Evolutionary conservation across 2,329 filamentous ascomycete genomes (phyloP).

Genomic region (Exophiala sp.): DNA sequence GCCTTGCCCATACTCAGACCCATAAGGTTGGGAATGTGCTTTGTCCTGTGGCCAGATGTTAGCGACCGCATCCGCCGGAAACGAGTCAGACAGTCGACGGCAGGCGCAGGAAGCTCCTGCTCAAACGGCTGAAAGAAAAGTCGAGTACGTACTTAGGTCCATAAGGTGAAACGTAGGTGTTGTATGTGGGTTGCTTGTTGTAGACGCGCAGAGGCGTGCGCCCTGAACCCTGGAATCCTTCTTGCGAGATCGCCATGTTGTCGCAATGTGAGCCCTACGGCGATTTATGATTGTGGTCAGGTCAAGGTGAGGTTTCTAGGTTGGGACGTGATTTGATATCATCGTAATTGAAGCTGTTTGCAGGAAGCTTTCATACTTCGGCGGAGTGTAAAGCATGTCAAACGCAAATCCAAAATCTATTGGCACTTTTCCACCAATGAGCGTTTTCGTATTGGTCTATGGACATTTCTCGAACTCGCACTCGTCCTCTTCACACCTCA

Average conservation of each 20-base stretch:
- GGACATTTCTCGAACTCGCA: too few relatives aligned
- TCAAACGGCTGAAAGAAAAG: constrained; percentile 48
- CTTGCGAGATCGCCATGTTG: constrained; percentile 6
- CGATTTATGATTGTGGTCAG: too few relatives aligned
- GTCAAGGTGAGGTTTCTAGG: too few relatives aligned
- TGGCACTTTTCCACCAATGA: too few relatives aligned
- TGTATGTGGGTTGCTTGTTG: constrained; percentile 30
- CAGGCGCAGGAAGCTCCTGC: constrained; percentile 28
- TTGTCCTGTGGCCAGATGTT: constrained; percentile 9
- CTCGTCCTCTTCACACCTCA: too few relatives aligned
- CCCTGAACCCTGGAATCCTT: constrained; percentile 19
- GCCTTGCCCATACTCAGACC: constrained; percentile 23
- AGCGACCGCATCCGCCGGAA: background rate
- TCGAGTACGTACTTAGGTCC: constrained; percentile 59
- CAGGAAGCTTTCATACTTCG: too few relatives aligned
- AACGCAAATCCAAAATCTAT: background rate
- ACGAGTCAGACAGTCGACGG: background rate
- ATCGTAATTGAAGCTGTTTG: background rate
- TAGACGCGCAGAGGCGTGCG: constrained; percentile 24
- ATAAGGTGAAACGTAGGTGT: constrained; percentile 55
- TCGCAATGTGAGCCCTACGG: background rate
- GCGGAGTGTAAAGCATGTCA: background rate
- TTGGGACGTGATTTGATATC: background rate
- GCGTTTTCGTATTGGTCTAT: too few relatives aligned
- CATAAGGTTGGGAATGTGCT: constrained; percentile 26